Evolutionary conservation across 2,329 filamentous ascomycete genomes (phyloP), one percentile per base, ranked within the genome.

Genomic region (Colletotrichum salicis): DNA sequence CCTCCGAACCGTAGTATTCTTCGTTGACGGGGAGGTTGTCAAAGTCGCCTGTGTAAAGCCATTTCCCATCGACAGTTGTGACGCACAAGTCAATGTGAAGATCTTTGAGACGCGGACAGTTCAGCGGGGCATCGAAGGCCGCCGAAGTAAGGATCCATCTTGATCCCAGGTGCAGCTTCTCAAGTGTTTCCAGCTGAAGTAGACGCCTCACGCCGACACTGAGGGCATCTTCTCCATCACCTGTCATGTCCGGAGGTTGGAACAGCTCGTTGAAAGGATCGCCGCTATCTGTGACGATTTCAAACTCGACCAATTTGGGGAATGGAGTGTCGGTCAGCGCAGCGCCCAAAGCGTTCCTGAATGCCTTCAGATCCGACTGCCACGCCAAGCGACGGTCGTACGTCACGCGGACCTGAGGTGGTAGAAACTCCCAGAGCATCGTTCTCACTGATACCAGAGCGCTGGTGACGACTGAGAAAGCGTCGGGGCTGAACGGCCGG

Each of bases 111-210:
- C 29, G 29, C 29, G 29, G 29, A 31, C 29, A 31, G 29, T 31
- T 31, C 29, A 31, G 29, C 29, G 4, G 29, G 7, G 29, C 29
- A 31, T 31, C 29, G 29, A 54, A 54, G 51, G 51, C 51, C 51
- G 51, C 51, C 51, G 51, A 54, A 54, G 51, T 54, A 54, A 54
- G 51, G 51, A 54, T 54, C 51, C 51, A 54, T 54, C 51, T 54
- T 54, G 51, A 54, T 54, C 51, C 51, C 51, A 54, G 51, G 51
- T 54, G 51, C 51, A 54, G 51, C 51, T 54, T 54, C 51, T 54
- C 51, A 54, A 54, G 51, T 54, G 11, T 54, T 54, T 54, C 51
- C 51, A 54, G 51, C 51, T 54, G 51, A 54, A 54, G 51, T 54
- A 54, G 51, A 54, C 51, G 51, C 51, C 51, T 54, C 51, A 54